Evolutionary conservation across 2,329 filamentous ascomycete genomes (phyloP), one percentile per base, ranked within the genome.

Genomic region (Aureobasidium sp.): DNA sequence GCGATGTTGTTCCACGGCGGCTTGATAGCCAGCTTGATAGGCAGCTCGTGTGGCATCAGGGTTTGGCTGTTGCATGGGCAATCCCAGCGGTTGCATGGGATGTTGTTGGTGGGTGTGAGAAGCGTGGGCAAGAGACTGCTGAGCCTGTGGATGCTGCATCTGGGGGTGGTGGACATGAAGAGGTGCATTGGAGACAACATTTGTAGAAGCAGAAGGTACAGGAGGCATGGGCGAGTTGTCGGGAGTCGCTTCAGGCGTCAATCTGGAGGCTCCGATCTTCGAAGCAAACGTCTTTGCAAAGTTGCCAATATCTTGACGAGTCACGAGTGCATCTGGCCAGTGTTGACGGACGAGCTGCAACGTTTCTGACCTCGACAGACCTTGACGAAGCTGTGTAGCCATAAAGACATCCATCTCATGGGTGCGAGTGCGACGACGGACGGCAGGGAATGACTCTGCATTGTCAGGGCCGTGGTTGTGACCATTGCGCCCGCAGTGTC

Each of bases 371-470:
- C 60, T 38, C 3, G 60, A 64, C 29, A 64, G 40, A 3, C 60
- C 60, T 29, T 64, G 60, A 23, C 60, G 60, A 40, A 64, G 40
- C n/a, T 64, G 60, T 6, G 50, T 45, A 1, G 60, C 60, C 60
- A 64, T 64, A 10, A 64, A 64, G 60, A 64, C 48, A n/a, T 64
- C 60, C 60, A 64, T 64, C 29, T 64, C 60, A 18, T 64, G 60
- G 1, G 60, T 64, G 9, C 60, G 60, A n/a, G 60, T 64, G n/a
- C 60, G 60, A 18, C 60, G 60, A 20, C 60, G 60, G 15, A 64
- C 50, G 18, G 60, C 48, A 15, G 60, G 50, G 29, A 64, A 64
- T 1, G 48, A 36, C 48, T 64, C 60, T 40, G 60, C 48, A 40
- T 48, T 64, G 40, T 64, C 60, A 3, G 60, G 60, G 16, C 43